Conservation (phyloP, 2,329 filamentous ascomycete species). For the Chrysoporthe deuterocubensis region DNA sequence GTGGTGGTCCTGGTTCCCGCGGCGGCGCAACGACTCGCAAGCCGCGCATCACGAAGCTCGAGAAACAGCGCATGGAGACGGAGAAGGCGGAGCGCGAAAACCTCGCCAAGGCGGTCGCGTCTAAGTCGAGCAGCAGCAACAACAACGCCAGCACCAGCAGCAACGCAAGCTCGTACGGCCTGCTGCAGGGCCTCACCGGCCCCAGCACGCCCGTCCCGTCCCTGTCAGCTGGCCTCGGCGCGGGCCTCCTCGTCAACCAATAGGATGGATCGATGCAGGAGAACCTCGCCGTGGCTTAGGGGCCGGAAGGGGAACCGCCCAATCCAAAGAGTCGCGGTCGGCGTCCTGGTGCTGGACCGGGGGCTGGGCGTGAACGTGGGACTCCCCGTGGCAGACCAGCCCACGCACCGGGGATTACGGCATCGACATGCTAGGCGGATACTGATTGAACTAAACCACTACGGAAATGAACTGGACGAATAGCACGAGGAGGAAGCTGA, state of each 20-base stretch:
- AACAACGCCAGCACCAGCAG: constrained; percentile 39
- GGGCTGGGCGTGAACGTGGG: background rate
- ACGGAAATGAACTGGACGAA: background rate
- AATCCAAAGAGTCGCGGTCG: background rate
- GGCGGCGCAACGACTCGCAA: constrained; percentile 77
- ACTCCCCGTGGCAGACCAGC: background rate
- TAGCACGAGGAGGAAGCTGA: background rate
- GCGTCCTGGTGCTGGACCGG: background rate
- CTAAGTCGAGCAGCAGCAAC: constrained; percentile 42
- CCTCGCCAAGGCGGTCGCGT: constrained; percentile 41
- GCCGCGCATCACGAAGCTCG: constrained; percentile 83
- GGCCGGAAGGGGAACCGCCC: background rate
- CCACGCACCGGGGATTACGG: background rate
- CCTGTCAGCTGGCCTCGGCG: constrained; percentile 21
- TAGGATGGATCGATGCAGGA: constrained; percentile 15
- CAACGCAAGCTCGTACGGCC: constrained; percentile 20
- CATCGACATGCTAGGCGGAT: background rate
- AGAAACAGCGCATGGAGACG: constrained; percentile 78
- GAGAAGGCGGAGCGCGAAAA: constrained; percentile 78
- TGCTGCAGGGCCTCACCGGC: constrained; percentile 17
- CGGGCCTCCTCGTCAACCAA: constrained; percentile 23
- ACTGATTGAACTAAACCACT: background rate
- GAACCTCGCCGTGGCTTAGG: constrained; percentile 3
- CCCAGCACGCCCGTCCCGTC: constrained; percentile 19
- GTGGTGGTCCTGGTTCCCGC: constrained; percentile 69